phyloP scores from a whole-genome alignment of 2,329 filamentous ascomycete species.

The Hypoxylon sp. region DNA sequence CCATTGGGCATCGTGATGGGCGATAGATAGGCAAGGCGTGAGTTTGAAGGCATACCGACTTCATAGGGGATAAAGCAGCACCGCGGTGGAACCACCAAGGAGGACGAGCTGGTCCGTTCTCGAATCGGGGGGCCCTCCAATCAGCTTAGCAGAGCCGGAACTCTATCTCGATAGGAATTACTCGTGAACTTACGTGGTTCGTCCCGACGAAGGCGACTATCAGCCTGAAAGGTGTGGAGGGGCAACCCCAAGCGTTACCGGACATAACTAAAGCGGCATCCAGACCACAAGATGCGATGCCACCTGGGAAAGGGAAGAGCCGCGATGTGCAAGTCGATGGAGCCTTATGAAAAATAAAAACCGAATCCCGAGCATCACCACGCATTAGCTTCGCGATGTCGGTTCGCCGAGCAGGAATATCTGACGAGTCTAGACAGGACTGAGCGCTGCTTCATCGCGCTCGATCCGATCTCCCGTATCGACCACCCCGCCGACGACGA shows the following conservation, averaged over 20 bases:
- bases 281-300: slow-evolving; percentile 35
- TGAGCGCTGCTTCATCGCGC: background rate
- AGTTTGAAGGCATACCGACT: slow-evolving; percentile 27
- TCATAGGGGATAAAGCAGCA: slow-evolving; percentile 37
- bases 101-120: slow-evolving; percentile 27
- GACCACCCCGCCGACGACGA: slow-evolving; percentile 2
- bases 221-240: slow-evolving; percentile 42
- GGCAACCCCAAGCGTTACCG: slow-evolving; percentile 41
- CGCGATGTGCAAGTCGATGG: slow-evolving; percentile 29
- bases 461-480: background rate
- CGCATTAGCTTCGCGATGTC: slow-evolving; percentile 31
- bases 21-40: slow-evolving; percentile 33
- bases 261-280: slow-evolving; percentile 42
- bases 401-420: slow-evolving; percentile 6
- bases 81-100: slow-evolving; percentile 27
- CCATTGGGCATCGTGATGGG: slow-evolving; percentile 32
- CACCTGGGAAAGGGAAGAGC: slow-evolving; percentile 33
- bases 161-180: slow-evolving; percentile 31
- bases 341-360: slow-evolving; percentile 24
- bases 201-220: slow-evolving; percentile 26
- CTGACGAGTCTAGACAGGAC: slow-evolving; percentile 1
- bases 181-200: slow-evolving; percentile 31
- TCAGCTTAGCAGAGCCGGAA: slow-evolving; percentile 20
- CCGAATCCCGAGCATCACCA: slow-evolving; percentile 34
- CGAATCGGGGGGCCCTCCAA: slow-evolving; percentile 25